These are phyloP conservation scores for Parastagonospora avenae DNA, from an alignment of 2,329 filamentous ascomycete species.

Conservation along the genomic window DNA sequence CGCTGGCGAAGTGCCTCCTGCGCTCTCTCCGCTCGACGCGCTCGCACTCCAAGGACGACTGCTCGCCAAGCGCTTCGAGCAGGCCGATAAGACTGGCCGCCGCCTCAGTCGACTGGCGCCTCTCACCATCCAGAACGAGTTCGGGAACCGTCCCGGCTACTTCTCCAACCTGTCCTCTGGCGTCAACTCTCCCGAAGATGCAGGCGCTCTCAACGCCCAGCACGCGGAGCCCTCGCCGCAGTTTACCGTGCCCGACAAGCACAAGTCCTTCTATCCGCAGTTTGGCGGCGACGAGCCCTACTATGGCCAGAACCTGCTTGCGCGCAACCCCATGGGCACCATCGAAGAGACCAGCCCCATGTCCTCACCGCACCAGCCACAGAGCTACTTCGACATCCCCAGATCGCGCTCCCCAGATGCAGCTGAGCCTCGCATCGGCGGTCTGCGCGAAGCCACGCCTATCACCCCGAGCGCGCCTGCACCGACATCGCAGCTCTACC, in stretches of 20 bases:
- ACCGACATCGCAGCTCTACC: conserved; percentile 41
- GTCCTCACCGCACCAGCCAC: conserved; percentile 26
- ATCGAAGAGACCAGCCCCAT: conserved; percentile 41
- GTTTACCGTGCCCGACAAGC: conserved; percentile 36
- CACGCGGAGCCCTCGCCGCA: conserved; percentile 32
- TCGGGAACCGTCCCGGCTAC: conserved; percentile 78
- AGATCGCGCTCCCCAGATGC: conserved; percentile 53
- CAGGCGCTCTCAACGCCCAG: conserved; percentile 35
- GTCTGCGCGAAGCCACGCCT: conserved; percentile 52
- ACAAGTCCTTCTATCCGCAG: conserved; percentile 45
- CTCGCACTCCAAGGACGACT: conserved; percentile 90
- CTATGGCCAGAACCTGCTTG: conserved; percentile 32
- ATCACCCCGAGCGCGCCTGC: conserved; percentile 42
- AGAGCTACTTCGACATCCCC: conserved; percentile 54
- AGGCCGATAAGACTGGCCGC: conserved; percentile 70
- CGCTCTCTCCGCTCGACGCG: conserved; percentile 91
- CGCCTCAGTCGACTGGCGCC: conserved; percentile 86
- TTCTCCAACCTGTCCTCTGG: conserved; percentile 70
- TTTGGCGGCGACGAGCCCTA: conserved; percentile 38
- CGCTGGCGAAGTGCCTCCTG: conserved; percentile 73
- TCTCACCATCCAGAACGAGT: conserved; percentile 78
- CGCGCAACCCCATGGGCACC: conserved; percentile 38
- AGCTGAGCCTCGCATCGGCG: conserved; percentile 46
- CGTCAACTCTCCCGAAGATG: conserved; percentile 59
- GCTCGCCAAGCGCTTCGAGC: conserved; percentile 84